phyloP scores from a whole-genome alignment of 2,329 filamentous ascomycete genomes.

The Pyrenophora teres region DNA sequence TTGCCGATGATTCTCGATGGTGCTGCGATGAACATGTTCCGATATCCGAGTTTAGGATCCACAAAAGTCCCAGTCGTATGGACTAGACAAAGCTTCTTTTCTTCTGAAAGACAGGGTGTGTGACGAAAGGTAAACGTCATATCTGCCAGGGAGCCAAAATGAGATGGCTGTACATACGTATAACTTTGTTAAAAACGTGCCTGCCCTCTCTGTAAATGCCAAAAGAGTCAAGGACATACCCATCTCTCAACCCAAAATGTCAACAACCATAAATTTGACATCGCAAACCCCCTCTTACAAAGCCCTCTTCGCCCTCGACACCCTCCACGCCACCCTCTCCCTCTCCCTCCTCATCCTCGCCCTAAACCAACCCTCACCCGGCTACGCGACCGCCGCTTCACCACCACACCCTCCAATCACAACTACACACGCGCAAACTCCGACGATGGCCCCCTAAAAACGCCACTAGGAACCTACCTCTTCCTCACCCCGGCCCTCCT shows the following conservation, averaged over 20 bases:
- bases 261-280: constrained; percentile 1
- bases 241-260: not conserved
- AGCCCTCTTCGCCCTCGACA: constrained; percentile 12
- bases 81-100: too few relatives aligned
- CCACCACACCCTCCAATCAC: not conserved
- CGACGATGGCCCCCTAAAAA: constrained; percentile 4
- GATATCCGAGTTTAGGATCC: not conserved
- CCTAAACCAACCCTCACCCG: constrained; percentile 3
- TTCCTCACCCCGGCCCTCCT: constrained; percentile 8
- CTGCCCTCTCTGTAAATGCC: too few relatives aligned
- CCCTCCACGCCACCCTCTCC: not conserved
- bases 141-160: not conserved
- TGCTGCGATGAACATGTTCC: too few relatives aligned
- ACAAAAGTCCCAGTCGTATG: not conserved
- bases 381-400: constrained; percentile 2
- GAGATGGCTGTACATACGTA: not conserved
- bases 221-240: too few relatives aligned
- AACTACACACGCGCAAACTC: not conserved
- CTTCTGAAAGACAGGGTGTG: not conserved
- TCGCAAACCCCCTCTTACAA: constrained; percentile 3
- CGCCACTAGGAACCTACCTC: constrained; percentile 8
- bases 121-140: constrained; percentile 5
- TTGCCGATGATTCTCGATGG: not conserved
- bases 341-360: constrained; percentile 5
- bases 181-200: not conserved